Evolutionary conservation across 805 yeast species (phyloP), one percentile per base, ranked within the genome.

Genomic region (Candida broadrunensis): DNA sequence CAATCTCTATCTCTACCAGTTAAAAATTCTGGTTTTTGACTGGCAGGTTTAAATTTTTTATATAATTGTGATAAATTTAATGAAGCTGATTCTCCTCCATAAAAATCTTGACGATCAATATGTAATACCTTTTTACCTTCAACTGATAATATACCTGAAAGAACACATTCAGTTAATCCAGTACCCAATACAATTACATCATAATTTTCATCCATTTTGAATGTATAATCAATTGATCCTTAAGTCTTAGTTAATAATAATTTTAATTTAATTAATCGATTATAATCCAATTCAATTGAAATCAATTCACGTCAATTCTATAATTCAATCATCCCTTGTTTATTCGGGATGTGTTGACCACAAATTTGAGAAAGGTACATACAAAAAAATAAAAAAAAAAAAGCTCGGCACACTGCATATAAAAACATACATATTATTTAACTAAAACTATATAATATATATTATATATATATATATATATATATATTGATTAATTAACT

Each of bases 41-140:
- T 72, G 6, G 68, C 47, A 24, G 97, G 96, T 60, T 89, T 88
- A 75, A 89, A 90, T 68, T 90, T 90, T 51, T 75, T 66, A 72
- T 87, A 93, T 48, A 72, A 61, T 56, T 78, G 83, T 37, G 81
- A 70, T 50, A 88, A 71, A 54, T 85, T 85, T 55, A 88, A 75
- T 5, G 95, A 86, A 13, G 96, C 95, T 44, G 89, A 80, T 61
- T 88, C 96, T 34, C 85, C 99, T 38, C 99, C 99, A 52, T 93
- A 93, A 61, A 89, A 95, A 61, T 88, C 95, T 65, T 93, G 97
- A 54, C 89, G 83, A 63, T 93, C 99, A 47, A 93, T 89, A 67
- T 93, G 99, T 42, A 93, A 75, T 6, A 93, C 98, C 60, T 93
- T 93, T 73, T 93, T 91, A 47, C 98, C 98, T 58, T 93, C 98